Conservation (phyloP, 495 filamentous ascomycete species). For the Lasiosphaeriaceae sp. region DNA sequence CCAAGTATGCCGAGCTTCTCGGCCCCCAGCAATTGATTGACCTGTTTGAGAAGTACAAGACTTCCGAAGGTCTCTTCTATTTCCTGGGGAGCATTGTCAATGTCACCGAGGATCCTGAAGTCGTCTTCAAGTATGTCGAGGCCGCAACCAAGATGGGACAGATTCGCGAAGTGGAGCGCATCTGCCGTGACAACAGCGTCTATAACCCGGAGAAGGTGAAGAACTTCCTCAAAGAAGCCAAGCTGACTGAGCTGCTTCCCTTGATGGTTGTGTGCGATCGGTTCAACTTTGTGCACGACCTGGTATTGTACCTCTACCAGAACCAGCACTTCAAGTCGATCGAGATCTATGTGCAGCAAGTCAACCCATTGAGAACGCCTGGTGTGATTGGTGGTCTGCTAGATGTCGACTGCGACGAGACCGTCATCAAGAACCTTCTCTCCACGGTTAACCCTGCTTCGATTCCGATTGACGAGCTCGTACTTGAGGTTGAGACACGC, state of each 20-base stretch:
- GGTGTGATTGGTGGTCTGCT: constrained; percentile 93
- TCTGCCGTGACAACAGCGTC: constrained; percentile 88
- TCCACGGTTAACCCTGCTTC: constrained; percentile 76
- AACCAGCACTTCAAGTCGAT: constrained; percentile 99
- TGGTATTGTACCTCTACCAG: constrained; percentile 96
- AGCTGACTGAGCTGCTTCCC: constrained; percentile 86
- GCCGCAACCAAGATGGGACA: constrained; percentile 90
- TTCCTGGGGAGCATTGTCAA: constrained; percentile 98
- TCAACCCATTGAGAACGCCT: constrained; percentile 91
- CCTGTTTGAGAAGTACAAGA: constrained; percentile 94
- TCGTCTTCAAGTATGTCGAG: constrained; percentile 99
- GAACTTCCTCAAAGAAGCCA: constrained; percentile 98
- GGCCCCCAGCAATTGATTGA: constrained; percentile 85
- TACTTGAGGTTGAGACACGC: constrained; percentile 87
- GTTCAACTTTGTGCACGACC: constrained; percentile 96
- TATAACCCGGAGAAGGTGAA: constrained; percentile 98
- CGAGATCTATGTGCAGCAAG: constrained; percentile 97
- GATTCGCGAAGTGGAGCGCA: constrained; percentile 90
- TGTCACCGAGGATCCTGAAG: constrained; percentile 88
- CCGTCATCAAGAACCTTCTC: constrained; percentile 91
- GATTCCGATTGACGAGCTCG: constrained; percentile 94
- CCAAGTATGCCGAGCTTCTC: constrained; percentile 97
- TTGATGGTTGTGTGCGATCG: constrained; percentile 98
- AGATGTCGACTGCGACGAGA: constrained; percentile 96
- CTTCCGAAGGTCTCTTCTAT: constrained; percentile 94